Evolutionary conservation across 176 grass and related monocot genomes (phyloP).

Genomic region (Phyllostachys edulis): DNA sequence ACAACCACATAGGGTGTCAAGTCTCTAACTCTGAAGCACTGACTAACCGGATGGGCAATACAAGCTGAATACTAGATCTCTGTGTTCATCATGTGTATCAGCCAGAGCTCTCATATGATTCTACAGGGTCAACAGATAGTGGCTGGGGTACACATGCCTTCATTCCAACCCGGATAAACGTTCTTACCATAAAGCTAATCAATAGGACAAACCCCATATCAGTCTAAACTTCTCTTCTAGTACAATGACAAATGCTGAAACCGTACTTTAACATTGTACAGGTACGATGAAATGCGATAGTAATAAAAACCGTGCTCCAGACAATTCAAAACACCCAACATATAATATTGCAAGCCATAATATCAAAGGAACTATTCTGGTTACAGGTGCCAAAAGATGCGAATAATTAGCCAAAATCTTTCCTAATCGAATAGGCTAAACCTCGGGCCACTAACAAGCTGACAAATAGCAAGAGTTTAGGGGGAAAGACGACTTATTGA

Average conservation of each 20-base stretch:
- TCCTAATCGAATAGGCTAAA: not conserved
- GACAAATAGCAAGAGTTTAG: not conserved
- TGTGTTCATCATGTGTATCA: not conserved
- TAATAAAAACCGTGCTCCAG: not conserved
- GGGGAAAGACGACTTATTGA: slow-evolving; percentile 13
- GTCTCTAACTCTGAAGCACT: not conserved
- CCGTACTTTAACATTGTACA: not conserved
- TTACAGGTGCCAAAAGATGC: slow-evolving; percentile 26
- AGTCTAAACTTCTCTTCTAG: not conserved
- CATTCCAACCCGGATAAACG: not conserved
- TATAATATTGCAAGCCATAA: not conserved
- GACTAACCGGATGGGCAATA: not conserved
- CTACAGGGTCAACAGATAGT: not conserved
- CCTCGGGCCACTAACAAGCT: slow-evolving; percentile 9
- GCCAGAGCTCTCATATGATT: not conserved
- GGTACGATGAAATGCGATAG: not conserved
- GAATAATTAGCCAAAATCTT: not conserved
- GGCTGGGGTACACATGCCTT: not conserved
- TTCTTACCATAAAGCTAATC: not conserved
- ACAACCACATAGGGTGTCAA: not conserved
- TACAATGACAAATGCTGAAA: not conserved
- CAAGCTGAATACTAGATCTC: not conserved
- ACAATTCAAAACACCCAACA: not conserved
- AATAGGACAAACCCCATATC: not conserved
- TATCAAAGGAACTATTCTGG: not conserved